Evolutionary conservation across 2,329 filamentous ascomycete genomes (phyloP).

Genomic region (Botryosphaeria dothidea): DNA sequence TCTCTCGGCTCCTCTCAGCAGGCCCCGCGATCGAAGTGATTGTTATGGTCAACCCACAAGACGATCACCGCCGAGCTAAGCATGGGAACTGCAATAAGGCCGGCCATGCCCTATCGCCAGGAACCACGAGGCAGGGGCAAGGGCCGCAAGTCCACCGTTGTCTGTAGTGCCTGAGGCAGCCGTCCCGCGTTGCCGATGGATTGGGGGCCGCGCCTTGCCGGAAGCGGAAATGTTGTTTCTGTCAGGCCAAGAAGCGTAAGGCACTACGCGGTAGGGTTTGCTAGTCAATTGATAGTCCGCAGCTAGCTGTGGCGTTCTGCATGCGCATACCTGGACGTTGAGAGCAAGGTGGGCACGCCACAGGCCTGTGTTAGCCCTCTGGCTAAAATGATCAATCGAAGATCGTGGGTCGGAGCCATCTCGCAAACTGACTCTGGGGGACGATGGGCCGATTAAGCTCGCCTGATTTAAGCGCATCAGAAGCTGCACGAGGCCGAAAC

Average conservation of each 20-base stretch:
- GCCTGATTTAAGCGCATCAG: background rate
- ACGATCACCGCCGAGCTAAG: background rate
- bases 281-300: conserved; percentile 1
- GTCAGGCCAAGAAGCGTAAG: background rate
- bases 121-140: background rate
- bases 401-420: background rate
- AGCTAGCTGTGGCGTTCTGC: background rate
- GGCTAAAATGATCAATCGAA: background rate
- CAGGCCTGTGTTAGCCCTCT: background rate
- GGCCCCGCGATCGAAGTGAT: background rate
- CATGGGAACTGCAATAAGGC: background rate
- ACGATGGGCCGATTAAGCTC: background rate
- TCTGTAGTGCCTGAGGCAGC: background rate
- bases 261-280: background rate
- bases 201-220: background rate
- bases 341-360: background rate
- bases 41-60: no score
- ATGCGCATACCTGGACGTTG: background rate
- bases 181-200: background rate
- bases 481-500: background rate
- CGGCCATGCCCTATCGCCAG: background rate
- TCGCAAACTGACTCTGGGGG: background rate
- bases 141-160: background rate
- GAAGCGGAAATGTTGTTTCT: background rate
- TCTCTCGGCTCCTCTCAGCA: background rate